Base-by-base conservation (phyloP, 2,329 filamentous ascomycete species). In the Cadophora malorum region DNA sequence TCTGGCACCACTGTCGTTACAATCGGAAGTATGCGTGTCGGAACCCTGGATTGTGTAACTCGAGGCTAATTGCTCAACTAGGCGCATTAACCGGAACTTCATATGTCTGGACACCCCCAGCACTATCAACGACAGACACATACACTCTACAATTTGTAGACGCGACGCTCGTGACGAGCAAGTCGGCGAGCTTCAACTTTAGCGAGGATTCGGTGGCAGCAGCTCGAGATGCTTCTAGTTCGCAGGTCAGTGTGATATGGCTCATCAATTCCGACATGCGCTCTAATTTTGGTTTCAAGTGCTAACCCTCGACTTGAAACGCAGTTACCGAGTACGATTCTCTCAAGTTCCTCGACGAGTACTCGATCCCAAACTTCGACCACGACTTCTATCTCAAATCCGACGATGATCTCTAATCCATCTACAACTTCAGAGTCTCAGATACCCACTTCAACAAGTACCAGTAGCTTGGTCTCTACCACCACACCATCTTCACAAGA, bases 131-230 rank as follows among this genome's bases (percentile, higher is more conserved):
- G 33, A 58, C 63, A 25, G 63, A 64, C 23, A 58, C 23, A 31
- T 64, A 64, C 38, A 53, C 14, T 23, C 41, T 64, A 31, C 50
- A 64, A 64, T 47, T 64, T n/a, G 63, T 64, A 23, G 63, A 64
- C 49, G 25, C 63, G 25, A 58, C 63, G 10, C 63, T 55, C 8
- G 63, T 47, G 16, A 33, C 52, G 38, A 64, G 35, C 23, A 33
- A 16, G 16, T 64, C 63, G 16, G 4, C 31, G 9, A 25, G 8
- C 25, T 64, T 64, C 50, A 21, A 31, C 16, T 45, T 64, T 5
- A 47, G 25, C 4, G 52, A n/a, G 19, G 49, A 41, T n/a, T 33
- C 45, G n/a, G 33, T 55, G 14, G 21, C n/a, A 41, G 61, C 28
- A 33, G 61, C 61, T 28, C 61, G 35, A 23, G 52, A 53, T 58